These are phyloP conservation scores for Euclidium syriacum DNA, from an alignment of 345 rosid genomes.

Conservation along the genomic window DNA sequence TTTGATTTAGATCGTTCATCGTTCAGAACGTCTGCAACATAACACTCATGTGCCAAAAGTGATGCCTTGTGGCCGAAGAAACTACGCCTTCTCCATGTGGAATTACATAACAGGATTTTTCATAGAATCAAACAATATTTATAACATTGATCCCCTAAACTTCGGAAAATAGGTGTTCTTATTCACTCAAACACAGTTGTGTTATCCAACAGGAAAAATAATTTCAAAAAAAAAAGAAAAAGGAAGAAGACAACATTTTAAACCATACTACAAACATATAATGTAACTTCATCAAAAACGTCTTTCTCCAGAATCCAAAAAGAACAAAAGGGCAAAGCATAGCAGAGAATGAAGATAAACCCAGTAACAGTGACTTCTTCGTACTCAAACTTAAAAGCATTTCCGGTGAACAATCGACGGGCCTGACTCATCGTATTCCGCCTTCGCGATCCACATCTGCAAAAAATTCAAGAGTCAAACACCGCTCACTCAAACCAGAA, in stretches of 20 bases:
- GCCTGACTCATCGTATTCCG: conserved; percentile 84
- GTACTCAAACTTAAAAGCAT: conserved; percentile 56
- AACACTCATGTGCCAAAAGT: too few species aligned
- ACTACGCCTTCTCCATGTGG: too few species aligned
- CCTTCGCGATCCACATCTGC: conserved; percentile 92
- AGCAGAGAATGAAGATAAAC: conserved; percentile 10
- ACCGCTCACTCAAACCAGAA: not conserved
- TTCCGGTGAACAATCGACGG: conserved; percentile 89
- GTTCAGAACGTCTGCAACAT: too few species aligned
- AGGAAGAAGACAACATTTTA: not conserved
- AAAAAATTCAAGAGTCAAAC: not conserved
- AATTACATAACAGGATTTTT: too few species aligned
- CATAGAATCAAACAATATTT: too few species aligned
- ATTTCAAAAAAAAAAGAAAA: not conserved
- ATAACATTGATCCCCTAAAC: too few species aligned
- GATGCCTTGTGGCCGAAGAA: too few species aligned
- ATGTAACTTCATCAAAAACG: not conserved
- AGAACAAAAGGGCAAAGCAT: not conserved
- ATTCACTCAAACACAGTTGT: conserved; percentile 15
- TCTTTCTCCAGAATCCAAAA: conserved; percentile 11
- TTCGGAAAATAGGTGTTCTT: conserved; percentile 1
- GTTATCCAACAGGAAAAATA: not conserved
- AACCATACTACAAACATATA: conserved; percentile 15
- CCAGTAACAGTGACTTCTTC: conserved; percentile 1
- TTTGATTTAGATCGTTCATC: too few species aligned